Evolutionary conservation across 257 asterid species (phyloP), one percentile per base, ranked within the genome.

Genomic region (Solanum chiquidenum): DNA sequence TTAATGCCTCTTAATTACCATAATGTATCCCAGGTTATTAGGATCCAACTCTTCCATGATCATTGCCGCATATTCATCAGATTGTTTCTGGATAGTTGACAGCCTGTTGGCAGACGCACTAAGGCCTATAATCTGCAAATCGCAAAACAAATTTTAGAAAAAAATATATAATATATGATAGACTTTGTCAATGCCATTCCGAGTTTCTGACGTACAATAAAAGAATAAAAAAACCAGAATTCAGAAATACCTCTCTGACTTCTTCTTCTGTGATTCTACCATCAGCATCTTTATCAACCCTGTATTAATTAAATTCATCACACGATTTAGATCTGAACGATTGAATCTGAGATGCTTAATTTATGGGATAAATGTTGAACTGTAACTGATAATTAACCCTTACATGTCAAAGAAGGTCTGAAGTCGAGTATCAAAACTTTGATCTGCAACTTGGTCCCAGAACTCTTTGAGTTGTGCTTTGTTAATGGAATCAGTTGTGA

Each of bases 11-110:
- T 18, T 27, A 27, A 5, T 82, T 94, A 95, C 98, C 97, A 92
- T 90, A 83, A 96, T 92, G 89, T 92, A 95, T 77, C 99, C 98
- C 4, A 80, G 91, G 27, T 92, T 87, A 88, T 40, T 87, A 79
- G 98, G 98, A 90, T 96, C 99, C 90, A 96, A 87, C 88, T 94
- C 99, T 88, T 96, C 99, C 98, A 96, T 95, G 89, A 96, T 95
- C 82, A 96, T 82, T 55, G 96, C 93, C 25, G 99, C 99, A 37
- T 94, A 96, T 91, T 96, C 99, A 49, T 96, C 96, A 4, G 99
- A 95, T 87, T 95, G 98, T 66, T 91, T 89, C 88, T 96, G 96
- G 79, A 96, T 95, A 72, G 90, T 96, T 4, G 98, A 91, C 62
- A 96, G 92, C 92, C 90, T 95, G 91, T 96, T 96, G 82, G 98